A percentile compares a stretch with the other conserved stretches of the same genome.
phyloP scores from a whole-genome alignment of 2,329 filamentous ascomycete species.

The Paramyrothecium sp. region DNA sequence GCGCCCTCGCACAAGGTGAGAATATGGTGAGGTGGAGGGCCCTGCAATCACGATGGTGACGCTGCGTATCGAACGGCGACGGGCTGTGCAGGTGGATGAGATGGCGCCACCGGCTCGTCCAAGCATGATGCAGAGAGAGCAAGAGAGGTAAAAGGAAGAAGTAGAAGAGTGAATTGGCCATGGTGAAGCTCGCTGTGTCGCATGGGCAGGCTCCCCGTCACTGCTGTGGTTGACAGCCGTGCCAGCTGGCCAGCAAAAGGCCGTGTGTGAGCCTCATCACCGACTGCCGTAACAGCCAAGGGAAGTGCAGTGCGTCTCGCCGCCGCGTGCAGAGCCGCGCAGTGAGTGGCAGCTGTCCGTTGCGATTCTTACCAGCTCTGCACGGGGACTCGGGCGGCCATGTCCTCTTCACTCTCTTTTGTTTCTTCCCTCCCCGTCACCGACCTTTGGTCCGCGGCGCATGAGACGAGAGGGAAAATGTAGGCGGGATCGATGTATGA shows the following conservation, averaged over 20 bases:
- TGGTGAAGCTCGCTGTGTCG: too few species aligned
- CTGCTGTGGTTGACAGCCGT: neutral
- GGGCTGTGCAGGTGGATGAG: too few species aligned
- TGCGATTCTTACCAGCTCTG: too few species aligned
- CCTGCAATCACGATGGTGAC: too few species aligned
- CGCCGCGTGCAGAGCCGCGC: neutral
- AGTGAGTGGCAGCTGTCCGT: too few species aligned
- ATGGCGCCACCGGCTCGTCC: neutral
- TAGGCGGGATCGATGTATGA: too few species aligned
- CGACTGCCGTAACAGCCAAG: neutral
- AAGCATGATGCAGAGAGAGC: slow-evolving; percentile 2
- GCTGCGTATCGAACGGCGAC: too few species aligned
- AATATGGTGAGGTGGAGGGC: neutral
- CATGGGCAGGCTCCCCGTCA: neutral
- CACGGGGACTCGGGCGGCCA: neutral
- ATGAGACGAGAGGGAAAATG: neutral
- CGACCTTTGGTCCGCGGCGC: neutral
- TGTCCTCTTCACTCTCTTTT: neutral
- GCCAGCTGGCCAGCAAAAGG: neutral
- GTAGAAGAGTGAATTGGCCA: neutral
- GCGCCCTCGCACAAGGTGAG: neutral
- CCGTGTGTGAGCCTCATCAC: neutral
- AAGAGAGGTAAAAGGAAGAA: slow-evolving; percentile 3
- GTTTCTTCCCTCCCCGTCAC: neutral
- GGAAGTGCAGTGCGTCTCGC: neutral